phyloP scores from a whole-genome alignment of 306 rosid species.

The Ochetophila trinervis region DNA sequence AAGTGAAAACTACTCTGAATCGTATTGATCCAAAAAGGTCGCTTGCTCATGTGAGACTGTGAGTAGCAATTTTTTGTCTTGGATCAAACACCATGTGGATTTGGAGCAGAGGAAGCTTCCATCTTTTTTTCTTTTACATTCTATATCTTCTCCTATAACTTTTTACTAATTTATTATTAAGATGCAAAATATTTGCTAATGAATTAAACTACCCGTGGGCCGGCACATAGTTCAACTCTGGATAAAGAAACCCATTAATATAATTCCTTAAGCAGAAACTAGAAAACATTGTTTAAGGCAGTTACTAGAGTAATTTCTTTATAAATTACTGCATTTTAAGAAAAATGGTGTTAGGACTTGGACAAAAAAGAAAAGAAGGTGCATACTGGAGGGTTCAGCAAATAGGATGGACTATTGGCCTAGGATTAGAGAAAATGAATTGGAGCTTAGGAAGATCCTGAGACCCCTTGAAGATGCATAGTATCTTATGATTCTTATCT shows the following conservation, averaged over 20 bases:
- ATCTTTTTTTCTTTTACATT: constrained; percentile 3
- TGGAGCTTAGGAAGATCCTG: not conserved
- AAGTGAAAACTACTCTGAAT: not conserved
- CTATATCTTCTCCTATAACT: not conserved
- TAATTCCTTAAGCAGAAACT: no score
- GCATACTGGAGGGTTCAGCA: no score
- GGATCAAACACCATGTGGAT: constrained; percentile 20
- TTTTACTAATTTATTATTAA: not conserved
- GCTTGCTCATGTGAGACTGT: not conserved
- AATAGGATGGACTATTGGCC: no score
- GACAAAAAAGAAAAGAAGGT: no score
- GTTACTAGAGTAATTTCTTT: no score
- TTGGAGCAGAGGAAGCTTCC: constrained; percentile 4
- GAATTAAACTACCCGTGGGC: no score
- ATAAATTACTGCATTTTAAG: no score
- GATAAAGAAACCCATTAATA: no score
- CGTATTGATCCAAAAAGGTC: constrained; percentile 9
- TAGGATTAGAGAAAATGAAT: not conserved
- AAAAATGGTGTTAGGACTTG: no score
- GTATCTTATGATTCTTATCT: constrained; percentile 12
- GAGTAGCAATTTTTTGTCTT: constrained; percentile 17
- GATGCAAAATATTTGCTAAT: no score
- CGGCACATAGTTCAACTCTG: no score
- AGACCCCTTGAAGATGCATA: constrained; percentile 3
- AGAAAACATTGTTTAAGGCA: no score